These are phyloP conservation scores for Pascua guehoae DNA, from an alignment of 1,284 basidiomycete genomes.

Conservation along the genomic window DNA sequence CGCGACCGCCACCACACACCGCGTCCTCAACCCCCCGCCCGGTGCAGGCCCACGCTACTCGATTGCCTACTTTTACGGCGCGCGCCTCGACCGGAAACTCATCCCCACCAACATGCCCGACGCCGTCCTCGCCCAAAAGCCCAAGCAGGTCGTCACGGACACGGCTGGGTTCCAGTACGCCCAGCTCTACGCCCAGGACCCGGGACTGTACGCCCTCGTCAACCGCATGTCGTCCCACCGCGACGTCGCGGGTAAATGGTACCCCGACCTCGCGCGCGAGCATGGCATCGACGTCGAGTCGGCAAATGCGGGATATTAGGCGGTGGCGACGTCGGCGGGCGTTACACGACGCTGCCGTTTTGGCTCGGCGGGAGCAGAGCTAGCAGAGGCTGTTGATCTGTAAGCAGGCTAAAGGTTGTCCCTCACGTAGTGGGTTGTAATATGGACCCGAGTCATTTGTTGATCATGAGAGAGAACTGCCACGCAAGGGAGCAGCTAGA, in stretches of 20 bases:
- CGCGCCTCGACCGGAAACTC: conserved; percentile 14
- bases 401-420: too few species aligned
- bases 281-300: conserved; percentile 11
- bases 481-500: too few species aligned
- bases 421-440: too few species aligned
- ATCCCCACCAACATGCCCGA: conserved; percentile 8
- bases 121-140: conserved; percentile 14
- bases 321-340: too few species aligned
- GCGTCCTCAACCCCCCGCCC: conserved; percentile 64
- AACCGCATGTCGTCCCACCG: conserved; percentile 18
- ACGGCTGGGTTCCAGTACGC: conserved; percentile 21
- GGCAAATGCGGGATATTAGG: conserved; percentile 12
- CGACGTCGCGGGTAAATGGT: conserved; percentile 18
- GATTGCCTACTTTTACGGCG: conserved; percentile 59
- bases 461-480: too few species aligned
- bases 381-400: too few species aligned
- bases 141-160: conserved; percentile 15
- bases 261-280: conserved; percentile 14
- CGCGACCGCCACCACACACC: conserved; percentile 79
- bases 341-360: too few species aligned
- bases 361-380: too few species aligned
- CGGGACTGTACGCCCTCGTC: conserved; percentile 13
- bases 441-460: too few species aligned
- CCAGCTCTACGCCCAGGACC: conserved; percentile 14
- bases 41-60: conserved; percentile 69